phyloP scores from a whole-genome alignment of 208 protist species.

The Phytomonas sp. region DNA sequence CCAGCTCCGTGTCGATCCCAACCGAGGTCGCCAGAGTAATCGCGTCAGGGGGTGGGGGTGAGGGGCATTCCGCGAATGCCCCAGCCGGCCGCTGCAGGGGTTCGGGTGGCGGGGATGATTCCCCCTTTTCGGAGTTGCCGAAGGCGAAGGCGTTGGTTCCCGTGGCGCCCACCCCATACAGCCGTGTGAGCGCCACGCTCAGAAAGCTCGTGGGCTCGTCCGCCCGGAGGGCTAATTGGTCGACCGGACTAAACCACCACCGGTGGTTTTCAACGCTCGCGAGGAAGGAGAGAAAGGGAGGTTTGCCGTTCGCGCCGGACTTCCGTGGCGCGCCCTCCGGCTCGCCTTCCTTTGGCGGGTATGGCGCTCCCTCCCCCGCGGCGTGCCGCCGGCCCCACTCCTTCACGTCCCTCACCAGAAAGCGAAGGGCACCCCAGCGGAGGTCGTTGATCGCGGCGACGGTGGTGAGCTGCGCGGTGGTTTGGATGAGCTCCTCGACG shows the following conservation, averaged over 20 bases:
- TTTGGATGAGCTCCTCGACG: too few relatives aligned
- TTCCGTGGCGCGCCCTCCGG: too few relatives aligned
- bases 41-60: not conserved
- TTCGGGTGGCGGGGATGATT: not conserved
- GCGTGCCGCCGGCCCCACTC: too few relatives aligned
- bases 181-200: constrained; percentile 21
- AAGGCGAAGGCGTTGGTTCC: not conserved
- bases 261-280: not conserved
- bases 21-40: not conserved
- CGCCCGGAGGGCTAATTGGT: constrained; percentile 18
- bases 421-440: too few relatives aligned
- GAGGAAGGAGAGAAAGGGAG: too few relatives aligned
- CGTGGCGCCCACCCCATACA: not conserved
- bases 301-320: too few relatives aligned
- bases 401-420: too few relatives aligned
- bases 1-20: not conserved
- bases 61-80: not conserved
- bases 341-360: too few relatives aligned
- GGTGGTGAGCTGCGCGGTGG: too few relatives aligned
- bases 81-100: not conserved
- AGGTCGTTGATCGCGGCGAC: too few relatives aligned
- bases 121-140: not conserved
- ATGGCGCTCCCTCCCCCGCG: too few relatives aligned
- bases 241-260: not conserved
- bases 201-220: constrained; percentile 49